These are phyloP conservation scores for Thelonectria blattea DNA, from an alignment of 2,329 filamentous ascomycete genomes.

Conservation along the genomic window DNA sequence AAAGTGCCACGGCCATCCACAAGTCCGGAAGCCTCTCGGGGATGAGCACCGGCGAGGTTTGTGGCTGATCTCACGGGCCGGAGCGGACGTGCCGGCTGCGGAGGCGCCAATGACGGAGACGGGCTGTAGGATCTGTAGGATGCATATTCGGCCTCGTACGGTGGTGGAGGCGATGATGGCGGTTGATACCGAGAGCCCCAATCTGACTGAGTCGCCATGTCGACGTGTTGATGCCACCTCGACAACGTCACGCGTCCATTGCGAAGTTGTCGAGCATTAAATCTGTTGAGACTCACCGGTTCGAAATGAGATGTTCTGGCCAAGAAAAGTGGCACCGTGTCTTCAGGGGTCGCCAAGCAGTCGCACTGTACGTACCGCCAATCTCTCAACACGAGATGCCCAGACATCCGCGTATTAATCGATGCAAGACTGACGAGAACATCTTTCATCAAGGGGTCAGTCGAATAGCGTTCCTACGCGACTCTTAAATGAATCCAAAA, in stretches of 20 bases:
- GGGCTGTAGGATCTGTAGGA: constrained; percentile 25
- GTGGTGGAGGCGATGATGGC: constrained; percentile 13
- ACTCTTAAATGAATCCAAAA: too few species aligned
- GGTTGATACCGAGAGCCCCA: constrained; percentile 25
- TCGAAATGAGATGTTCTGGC: constrained; percentile 11
- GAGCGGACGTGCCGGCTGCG: constrained; percentile 27
- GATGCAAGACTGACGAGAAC: background rate
- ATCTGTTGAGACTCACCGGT: constrained; percentile 2
- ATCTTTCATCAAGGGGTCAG: too few species aligned
- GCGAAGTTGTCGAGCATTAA: background rate
- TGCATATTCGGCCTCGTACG: background rate
- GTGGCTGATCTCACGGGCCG: constrained; percentile 36
- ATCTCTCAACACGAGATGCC: background rate
- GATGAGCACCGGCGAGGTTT: constrained; percentile 33
- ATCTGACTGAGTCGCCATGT: constrained; percentile 15
- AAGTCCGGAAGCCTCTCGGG: constrained; percentile 31
- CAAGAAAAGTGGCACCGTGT: constrained; percentile 20
- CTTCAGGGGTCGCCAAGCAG: constrained; percentile 8
- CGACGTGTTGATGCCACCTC: background rate
- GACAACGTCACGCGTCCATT: background rate
- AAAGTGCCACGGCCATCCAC: constrained; percentile 25
- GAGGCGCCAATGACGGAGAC: constrained; percentile 24
- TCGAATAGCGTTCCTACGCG: background rate
- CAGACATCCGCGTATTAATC: background rate
- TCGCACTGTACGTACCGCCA: constrained; percentile 9